Base-by-base conservation (phyloP, 192 early-diverging fungal genomes). In the Gaertneriomyces sp. region DNA sequence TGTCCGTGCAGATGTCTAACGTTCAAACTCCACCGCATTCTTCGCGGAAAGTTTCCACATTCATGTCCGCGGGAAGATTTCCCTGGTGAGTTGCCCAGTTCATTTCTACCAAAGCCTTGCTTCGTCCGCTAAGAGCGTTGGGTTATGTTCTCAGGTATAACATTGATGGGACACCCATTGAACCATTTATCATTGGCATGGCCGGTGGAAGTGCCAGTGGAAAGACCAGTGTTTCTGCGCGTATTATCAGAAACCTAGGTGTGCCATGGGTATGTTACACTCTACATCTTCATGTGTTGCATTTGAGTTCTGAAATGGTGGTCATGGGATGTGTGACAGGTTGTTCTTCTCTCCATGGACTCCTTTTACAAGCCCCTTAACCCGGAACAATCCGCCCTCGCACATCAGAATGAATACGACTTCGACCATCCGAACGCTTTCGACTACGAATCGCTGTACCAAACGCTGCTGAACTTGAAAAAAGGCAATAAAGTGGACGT, bases 401-500 rank as follows among this genome's bases (percentile, higher is more conserved):
- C 87, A n/a, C 77, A 79, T 38, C n/a, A 39, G 53, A 90, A 89
- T 77, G 88, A 93, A 68, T 88, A 87, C 72, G 87, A 98, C 74
- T 96, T 96, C 74, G 95, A 98, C 79, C 91, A 92, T 68, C 95
- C 95, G 14, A 76, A 90, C 63, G 86, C 93, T 9, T 95, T 91
- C 71, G 94, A 98, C 74, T 92, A 89, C 65, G 87, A 87, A 17
- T 50, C 86, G 19, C 74, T 94, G 12, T 81, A 85, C 63, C 76
- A 90, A 9, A 85, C 83, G 10, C 73, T 96, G 9, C 66, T 71
- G 10, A 87, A 90, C 59, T 71, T 98, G 40, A 94, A 94, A 71
- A 61, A 40, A 61, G 53, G 73, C 19, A 66, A 72, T 45, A 76
- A 78, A 25, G 89, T 93, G 1, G 86, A 88, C 52, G 82, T 98